These are phyloP conservation scores for Beta macrorhiza DNA, from an alignment of 179 eudicot genomes.

Conservation along the genomic window DNA sequence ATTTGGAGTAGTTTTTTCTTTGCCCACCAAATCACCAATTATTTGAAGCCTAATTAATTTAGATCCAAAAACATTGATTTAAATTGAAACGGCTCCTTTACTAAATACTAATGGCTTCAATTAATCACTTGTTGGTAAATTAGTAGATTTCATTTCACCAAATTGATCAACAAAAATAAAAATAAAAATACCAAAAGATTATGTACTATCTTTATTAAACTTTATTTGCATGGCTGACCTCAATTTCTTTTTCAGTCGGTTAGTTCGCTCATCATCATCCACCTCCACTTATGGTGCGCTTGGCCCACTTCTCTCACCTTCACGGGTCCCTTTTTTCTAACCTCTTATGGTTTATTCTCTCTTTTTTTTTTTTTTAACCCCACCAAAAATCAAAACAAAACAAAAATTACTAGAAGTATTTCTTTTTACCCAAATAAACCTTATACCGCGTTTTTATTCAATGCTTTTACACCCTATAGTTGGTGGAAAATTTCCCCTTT, in stretches of 20 bases:
- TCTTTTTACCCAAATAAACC: neutral
- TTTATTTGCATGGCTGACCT: constrained; percentile 31
- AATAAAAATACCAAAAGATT: neutral
- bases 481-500: constrained; percentile 17
- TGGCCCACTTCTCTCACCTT: constrained; percentile 32
- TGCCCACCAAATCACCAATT: no score
- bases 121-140: no score
- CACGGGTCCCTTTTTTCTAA: constrained; percentile 8
- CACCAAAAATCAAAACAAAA: neutral
- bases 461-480: constrained; percentile 25
- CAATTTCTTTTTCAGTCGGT: constrained; percentile 13
- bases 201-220: neutral
- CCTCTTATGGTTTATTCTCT: neutral
- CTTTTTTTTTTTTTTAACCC: neutral
- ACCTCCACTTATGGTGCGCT: constrained; percentile 55
- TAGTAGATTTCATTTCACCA: no score
- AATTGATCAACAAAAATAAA: no score
- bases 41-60: no score
- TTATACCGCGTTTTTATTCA: constrained; percentile 16
- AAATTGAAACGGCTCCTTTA: no score
- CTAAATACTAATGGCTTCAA: no score
- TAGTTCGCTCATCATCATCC: constrained; percentile 28
- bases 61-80: no score
- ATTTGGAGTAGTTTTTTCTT: no score
- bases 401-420: neutral